phyloP scores from a whole-genome alignment of 106 monocot genomes.

The Dendrobium officinale region DNA sequence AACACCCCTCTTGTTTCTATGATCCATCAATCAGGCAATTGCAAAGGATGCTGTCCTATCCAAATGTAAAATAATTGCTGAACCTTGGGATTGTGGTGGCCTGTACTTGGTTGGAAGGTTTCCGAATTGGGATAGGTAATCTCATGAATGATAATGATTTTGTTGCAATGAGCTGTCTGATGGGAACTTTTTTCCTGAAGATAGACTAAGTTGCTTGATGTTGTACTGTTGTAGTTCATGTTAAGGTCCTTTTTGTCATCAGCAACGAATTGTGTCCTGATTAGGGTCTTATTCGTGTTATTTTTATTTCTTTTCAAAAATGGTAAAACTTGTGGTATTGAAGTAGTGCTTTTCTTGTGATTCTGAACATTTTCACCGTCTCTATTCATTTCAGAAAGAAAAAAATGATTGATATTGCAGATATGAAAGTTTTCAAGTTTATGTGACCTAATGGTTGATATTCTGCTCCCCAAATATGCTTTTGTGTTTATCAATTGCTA shows the following conservation, averaged over 20 bases:
- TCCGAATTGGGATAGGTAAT: constrained; percentile 99
- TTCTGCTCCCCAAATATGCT: neutral
- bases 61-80: constrained; percentile 95
- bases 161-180: neutral
- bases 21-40: constrained; percentile 53
- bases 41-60: constrained; percentile 83
- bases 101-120: constrained; percentile 93
- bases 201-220: too few species aligned
- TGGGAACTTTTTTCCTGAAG: neutral
- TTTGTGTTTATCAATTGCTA: neutral
- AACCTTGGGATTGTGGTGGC: constrained; percentile 97
- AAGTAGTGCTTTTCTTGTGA: neutral
- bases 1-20: constrained; percentile 1
- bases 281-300: neutral
- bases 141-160: neutral
- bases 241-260: too few species aligned
- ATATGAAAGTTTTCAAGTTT: neutral
- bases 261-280: neutral
- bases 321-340: neutral
- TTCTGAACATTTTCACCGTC: neutral
- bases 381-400: neutral
- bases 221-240: too few species aligned
- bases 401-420: neutral
- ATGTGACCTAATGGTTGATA: neutral
- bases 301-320: neutral